Evolutionary conservation across 306 rosid genomes (phyloP), one percentile per base, ranked within the genome.

Genomic region (Medicago ruthenica): DNA sequence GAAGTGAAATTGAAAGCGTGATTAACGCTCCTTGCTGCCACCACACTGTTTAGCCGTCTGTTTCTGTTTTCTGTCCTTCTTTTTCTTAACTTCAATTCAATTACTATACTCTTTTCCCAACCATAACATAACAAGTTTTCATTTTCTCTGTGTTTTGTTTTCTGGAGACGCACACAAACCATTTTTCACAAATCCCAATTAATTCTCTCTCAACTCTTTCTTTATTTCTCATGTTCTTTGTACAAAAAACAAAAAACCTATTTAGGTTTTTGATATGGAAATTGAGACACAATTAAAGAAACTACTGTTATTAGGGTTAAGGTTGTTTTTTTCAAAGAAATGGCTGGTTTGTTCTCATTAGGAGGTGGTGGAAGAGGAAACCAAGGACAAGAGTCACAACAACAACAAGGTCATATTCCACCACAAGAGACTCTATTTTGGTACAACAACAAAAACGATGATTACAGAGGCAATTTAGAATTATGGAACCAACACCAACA

Each of bases 331-430:
- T 27, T 70, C 50, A 22, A 7, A 84, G 37, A 74, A 83, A 92
- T 92, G 98, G 96, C 98, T 48, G 97, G 98, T 58, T 84, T 95
- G 58, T 95, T 95, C 90, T 85, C 97, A 74, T 37, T 95, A 95
- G 96, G 98, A 92, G 96, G 98, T 4, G 87, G 85, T 0, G 76
- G 89, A 14, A 81, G 89, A 75, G 84, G 86, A 37, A 78, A 53
- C 67, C 36, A 67, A 17, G 54, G n/a, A 17, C 34, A 21, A 17
- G 18, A 27, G 7, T 31, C 39, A 27, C 16, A 39, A 17, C 71
- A 39, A 17, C 71, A 59, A 24, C 84, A 8, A 63, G 74, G 31
- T 45, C 85, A 87, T 39, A 82, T 81, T 48, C 73, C 85, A 5
- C 88, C 77, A 0, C 83, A 92, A 0, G 94, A 90, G 53, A 82